Evolutionary conservation across 1,284 basidiomycete genomes (phyloP).

Genomic region (Moesziomyces parantarcticus): DNA sequence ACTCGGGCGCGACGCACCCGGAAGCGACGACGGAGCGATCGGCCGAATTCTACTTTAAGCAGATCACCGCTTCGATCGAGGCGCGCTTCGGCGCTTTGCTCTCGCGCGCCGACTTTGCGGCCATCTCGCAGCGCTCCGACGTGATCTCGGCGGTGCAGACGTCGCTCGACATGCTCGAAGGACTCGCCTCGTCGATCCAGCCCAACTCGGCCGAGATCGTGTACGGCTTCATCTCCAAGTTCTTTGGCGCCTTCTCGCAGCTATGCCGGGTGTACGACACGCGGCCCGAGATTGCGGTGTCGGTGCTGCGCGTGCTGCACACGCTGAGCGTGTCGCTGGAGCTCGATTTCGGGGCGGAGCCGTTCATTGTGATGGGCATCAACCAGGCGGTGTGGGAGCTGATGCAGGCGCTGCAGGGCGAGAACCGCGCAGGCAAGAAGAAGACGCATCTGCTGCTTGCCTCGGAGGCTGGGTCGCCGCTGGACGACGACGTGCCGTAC

Average conservation of each 20-base stretch:
- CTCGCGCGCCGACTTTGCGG: conserved; percentile 39
- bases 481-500: conserved; percentile 57
- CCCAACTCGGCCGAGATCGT: conserved; percentile 51
- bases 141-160: conserved; percentile 51
- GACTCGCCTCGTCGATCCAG: conserved; percentile 46
- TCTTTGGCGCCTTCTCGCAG: conserved; percentile 47
- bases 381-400: conserved; percentile 38
- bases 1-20: conserved; percentile 41
- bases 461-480: conserved; percentile 23
- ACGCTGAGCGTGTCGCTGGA: conserved; percentile 43
- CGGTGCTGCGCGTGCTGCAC: conserved; percentile 34
- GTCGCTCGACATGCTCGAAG: conserved; percentile 58
- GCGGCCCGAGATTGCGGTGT: conserved; percentile 41
- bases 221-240: conserved; percentile 48
- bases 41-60: conserved; percentile 48
- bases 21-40: conserved; percentile 26
- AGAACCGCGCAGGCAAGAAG: conserved; percentile 16
- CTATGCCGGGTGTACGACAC: conserved; percentile 43
- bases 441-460: conserved; percentile 37
- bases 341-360: conserved; percentile 42
- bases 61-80: conserved; percentile 56
- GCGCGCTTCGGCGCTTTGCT: conserved; percentile 43
- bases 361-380: conserved; percentile 37
- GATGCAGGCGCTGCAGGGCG: conserved; percentile 35
- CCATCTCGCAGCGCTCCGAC: conserved; percentile 45